These are phyloP conservation scores for Neonectria coccinea DNA, from an alignment of 2,329 filamentous ascomycete species.

Conservation along the genomic window DNA sequence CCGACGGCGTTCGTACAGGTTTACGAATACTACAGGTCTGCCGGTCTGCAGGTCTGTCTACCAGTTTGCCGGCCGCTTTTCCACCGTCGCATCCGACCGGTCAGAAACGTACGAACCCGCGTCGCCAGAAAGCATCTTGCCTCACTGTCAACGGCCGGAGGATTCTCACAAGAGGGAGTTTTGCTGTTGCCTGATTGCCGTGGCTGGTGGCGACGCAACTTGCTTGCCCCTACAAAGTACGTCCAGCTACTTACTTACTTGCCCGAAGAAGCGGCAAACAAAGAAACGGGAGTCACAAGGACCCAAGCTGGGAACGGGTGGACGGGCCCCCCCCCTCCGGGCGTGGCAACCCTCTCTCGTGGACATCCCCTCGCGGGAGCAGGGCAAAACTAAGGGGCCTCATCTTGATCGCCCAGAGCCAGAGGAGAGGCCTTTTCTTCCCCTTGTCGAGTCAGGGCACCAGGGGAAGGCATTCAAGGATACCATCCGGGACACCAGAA, in stretches of 20 bases:
- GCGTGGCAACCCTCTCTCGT: background rate
- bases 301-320: background rate
- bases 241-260: no score
- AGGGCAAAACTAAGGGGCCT: constrained; percentile 22
- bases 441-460: constrained; percentile 28
- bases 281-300: background rate
- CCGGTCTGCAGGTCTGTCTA: background rate
- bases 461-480: constrained; percentile 38
- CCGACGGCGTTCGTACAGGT: constrained; percentile 2
- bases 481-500: constrained; percentile 36
- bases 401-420: constrained; percentile 17
- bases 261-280: background rate
- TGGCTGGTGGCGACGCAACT: background rate
- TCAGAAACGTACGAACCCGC: constrained; percentile 18
- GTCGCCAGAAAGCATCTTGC: constrained; percentile 16
- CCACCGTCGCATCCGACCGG: constrained; percentile 22
- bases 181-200: background rate
- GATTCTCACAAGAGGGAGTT: background rate
- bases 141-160: background rate
- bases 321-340: background rate
- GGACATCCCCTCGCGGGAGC: constrained; percentile 3
- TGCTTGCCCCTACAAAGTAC: background rate
- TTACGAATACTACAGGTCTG: background rate
- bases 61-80: background rate
- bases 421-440: constrained; percentile 21